phyloP scores from a whole-genome alignment of 2,329 filamentous ascomycete genomes.

The Exophiala sideris region DNA sequence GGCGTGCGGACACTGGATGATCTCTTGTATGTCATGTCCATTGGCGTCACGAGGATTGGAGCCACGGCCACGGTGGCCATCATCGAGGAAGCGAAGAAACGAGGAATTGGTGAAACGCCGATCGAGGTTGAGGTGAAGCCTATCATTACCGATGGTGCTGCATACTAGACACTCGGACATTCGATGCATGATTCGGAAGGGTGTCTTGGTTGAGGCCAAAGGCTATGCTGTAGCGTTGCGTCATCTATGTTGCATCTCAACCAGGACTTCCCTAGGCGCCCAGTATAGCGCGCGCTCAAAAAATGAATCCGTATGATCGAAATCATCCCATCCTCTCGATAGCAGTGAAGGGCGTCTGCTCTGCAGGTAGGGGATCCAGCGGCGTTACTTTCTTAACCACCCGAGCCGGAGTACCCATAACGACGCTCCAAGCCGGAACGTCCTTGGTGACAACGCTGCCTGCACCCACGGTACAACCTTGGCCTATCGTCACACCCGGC shows the following conservation, averaged over 20 bases:
- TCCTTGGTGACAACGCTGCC: conserved; percentile 40
- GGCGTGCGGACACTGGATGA: conserved; percentile 58
- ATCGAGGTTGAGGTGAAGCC: conserved; percentile 7
- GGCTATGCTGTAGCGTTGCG: neutral
- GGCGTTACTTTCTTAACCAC: conserved; percentile 30
- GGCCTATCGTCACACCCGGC: conserved; percentile 41
- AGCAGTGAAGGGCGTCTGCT: conserved; percentile 18
- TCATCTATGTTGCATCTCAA: neutral
- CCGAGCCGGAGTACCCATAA: conserved; percentile 38
- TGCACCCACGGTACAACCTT: conserved; percentile 41
- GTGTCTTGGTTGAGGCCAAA: neutral
- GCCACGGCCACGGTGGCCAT: conserved; percentile 56
- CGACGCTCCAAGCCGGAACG: conserved; percentile 38
- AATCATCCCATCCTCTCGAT: no score
- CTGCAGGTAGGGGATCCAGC: neutral
- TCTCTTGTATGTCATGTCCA: conserved; percentile 51
- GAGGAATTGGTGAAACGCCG: conserved; percentile 46
- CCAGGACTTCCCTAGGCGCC: no score
- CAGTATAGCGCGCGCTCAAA: no score
- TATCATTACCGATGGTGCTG: neutral
- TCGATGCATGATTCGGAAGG: neutral
- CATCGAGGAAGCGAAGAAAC: conserved; percentile 51
- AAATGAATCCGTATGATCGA: no score
- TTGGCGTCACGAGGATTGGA: conserved; percentile 56
- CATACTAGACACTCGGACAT: neutral